A percentile compares a stretch with the other conserved stretches of the same genome.
These are phyloP conservation scores for Albizia julibrissin DNA, from an alignment of 306 rosid species.

Conservation along the genomic window DNA sequence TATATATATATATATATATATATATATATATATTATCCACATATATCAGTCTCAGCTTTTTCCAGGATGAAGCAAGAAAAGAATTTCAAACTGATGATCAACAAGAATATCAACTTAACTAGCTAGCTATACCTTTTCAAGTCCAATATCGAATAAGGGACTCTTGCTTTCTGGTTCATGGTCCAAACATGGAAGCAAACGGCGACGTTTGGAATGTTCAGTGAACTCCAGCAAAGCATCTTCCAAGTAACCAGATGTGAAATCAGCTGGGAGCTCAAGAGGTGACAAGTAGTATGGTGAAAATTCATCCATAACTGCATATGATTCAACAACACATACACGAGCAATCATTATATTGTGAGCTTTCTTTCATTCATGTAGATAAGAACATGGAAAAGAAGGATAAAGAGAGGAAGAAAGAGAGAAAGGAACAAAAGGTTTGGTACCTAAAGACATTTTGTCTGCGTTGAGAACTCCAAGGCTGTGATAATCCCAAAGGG, in stretches of 20 bases:
- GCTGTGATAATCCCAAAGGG: conserved; percentile 65
- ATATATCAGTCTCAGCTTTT: conserved; percentile 23
- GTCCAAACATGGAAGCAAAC: conserved; percentile 48
- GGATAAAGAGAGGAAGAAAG: conserved; percentile 5
- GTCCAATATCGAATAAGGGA: conserved; percentile 24
- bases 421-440: conserved; percentile 16
- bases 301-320: conserved; percentile 61
- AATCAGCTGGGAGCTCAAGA: conserved; percentile 48
- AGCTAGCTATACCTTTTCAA: conserved; percentile 43
- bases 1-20: not conserved
- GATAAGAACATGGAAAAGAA: not conserved
- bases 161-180: conserved; percentile 30
- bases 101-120: not conserved
- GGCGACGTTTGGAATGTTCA: conserved; percentile 68
- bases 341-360: conserved; percentile 41
- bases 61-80: not conserved
- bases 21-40: too few species aligned
- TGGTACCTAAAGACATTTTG: conserved; percentile 63
- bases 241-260: conserved; percentile 85
- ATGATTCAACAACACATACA: not conserved
- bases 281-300: conserved; percentile 47
- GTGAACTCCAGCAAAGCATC: conserved; percentile 82
- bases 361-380: not conserved
- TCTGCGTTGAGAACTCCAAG: conserved; percentile 73
- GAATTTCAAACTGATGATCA: not conserved